Evolutionary conservation across 371 early-diverging fungal genomes (phyloP).

Genomic region (Apophysomyces trapeziformis): DNA sequence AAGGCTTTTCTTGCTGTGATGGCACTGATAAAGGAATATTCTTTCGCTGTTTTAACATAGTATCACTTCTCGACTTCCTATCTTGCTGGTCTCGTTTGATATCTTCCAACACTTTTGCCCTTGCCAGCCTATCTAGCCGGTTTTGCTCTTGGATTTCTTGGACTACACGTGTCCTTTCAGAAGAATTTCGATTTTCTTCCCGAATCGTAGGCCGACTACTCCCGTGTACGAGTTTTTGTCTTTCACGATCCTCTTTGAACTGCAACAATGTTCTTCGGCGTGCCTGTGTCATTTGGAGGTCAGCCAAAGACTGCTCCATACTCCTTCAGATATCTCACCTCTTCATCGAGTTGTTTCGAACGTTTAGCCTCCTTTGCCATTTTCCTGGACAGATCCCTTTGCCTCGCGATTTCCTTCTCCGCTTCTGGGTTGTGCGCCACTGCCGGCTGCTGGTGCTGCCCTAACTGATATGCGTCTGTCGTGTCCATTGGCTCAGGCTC

Average conservation of each 20-base stretch:
- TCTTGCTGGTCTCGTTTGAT: constrained; percentile 38
- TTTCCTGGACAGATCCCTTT: constrained; percentile 19
- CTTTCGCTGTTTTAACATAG: not conserved
- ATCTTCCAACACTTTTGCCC: constrained; percentile 22
- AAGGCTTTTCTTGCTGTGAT: not conserved
- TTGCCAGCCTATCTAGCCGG: constrained; percentile 41
- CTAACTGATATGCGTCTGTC: too few relatives aligned
- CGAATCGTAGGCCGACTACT: not conserved
- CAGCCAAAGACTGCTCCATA: not conserved
- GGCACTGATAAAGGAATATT: not conserved
- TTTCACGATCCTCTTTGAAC: constrained; percentile 32
- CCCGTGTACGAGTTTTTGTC: constrained; percentile 14
- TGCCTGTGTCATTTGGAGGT: constrained; percentile 18
- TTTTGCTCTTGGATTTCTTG: constrained; percentile 48
- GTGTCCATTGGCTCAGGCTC: too few relatives aligned
- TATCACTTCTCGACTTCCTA: constrained; percentile 12
- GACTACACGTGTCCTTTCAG: constrained; percentile 2
- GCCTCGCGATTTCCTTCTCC: constrained; percentile 13
- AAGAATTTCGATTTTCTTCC: not conserved
- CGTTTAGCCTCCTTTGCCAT: constrained; percentile 21
- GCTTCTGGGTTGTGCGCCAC: constrained; percentile 3
- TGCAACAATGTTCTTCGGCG: constrained; percentile 20
- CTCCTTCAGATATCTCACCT: constrained; percentile 15
- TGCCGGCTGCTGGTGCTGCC: not conserved
- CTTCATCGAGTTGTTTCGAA: constrained; percentile 19